Conservation (phyloP, 129 eudicot species). For the Escallonia rubra region DNA sequence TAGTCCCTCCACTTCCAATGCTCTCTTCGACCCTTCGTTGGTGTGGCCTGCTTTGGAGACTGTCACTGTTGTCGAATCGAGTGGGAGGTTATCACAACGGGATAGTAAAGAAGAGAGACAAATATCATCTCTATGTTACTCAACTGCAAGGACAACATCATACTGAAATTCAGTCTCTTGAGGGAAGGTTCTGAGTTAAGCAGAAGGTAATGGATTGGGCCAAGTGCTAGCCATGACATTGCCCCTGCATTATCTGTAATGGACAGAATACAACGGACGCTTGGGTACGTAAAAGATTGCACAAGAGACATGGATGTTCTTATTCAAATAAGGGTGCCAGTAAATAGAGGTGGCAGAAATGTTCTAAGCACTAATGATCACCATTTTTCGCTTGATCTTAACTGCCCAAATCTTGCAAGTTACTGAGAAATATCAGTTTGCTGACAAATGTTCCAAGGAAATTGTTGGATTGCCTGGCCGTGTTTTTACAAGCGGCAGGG, state of each 20-base stretch:
- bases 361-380: constrained; percentile 59
- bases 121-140: constrained; percentile 37
- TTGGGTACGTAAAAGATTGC: constrained; percentile 43
- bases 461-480: constrained; percentile 75
- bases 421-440: constrained; percentile 69
- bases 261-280: constrained; percentile 59
- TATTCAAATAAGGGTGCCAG: constrained; percentile 86
- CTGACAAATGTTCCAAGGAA: constrained; percentile 48
- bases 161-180: constrained; percentile 18
- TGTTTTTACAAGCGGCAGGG: constrained; percentile 71
- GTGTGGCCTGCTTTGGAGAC: constrained; percentile 50
- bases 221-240: constrained; percentile 28
- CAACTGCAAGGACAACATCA: constrained; percentile 33
- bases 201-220: constrained; percentile 72
- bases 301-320: constrained; percentile 54
- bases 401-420: constrained; percentile 55
- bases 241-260: constrained; percentile 57
- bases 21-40: constrained; percentile 57
- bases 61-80: constrained; percentile 17
- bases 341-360: constrained; percentile 43
- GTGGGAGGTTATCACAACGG: constrained; percentile 23
- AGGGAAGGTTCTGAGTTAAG: constrained; percentile 41
- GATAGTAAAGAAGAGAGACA: constrained; percentile 48
- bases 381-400: constrained; percentile 61
- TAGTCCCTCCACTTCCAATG: constrained; percentile 25